Conservation (phyloP, 495 filamentous ascomycete genomes). For the Aspergillus diversus region DNA sequence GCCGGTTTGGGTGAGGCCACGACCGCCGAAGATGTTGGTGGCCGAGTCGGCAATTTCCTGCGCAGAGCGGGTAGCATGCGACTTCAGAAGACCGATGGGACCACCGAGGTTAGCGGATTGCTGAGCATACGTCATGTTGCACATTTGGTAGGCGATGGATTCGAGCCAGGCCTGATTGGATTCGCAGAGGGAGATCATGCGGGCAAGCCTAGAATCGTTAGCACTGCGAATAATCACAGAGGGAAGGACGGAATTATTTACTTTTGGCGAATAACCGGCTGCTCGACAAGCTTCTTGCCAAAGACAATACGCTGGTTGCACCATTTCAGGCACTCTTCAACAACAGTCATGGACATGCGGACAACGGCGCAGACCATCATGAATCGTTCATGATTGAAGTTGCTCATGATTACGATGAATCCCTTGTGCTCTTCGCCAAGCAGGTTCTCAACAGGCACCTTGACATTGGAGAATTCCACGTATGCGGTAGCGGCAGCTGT, state of each 20-base stretch:
- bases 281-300: slow-evolving; percentile 76
- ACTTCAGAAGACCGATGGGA: slow-evolving; percentile 84
- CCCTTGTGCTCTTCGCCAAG: slow-evolving; percentile 86
- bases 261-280: slow-evolving; percentile 86
- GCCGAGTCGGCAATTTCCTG: slow-evolving; percentile 83
- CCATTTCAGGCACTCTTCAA: slow-evolving; percentile 90
- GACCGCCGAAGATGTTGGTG: slow-evolving; percentile 85
- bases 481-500: slow-evolving; percentile 78
- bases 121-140: slow-evolving; percentile 77
- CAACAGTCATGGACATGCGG: slow-evolving; percentile 66
- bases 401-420: slow-evolving; percentile 84
- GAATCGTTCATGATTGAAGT: slow-evolving; percentile 84
- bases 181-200: slow-evolving; percentile 84
- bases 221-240: neutral
- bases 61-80: slow-evolving; percentile 71
- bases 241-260: slow-evolving; percentile 20
- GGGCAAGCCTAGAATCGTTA: slow-evolving; percentile 60
- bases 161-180: slow-evolving; percentile 87
- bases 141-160: slow-evolving; percentile 85
- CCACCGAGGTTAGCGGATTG: slow-evolving; percentile 77
- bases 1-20: slow-evolving; percentile 77
- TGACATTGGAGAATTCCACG: slow-evolving; percentile 84
- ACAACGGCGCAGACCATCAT: slow-evolving; percentile 69
- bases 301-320: slow-evolving; percentile 88
- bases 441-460: slow-evolving; percentile 78